Evolutionary conservation across 805 yeast species (phyloP).

Genomic region (Martiniozyma abietophila): DNA sequence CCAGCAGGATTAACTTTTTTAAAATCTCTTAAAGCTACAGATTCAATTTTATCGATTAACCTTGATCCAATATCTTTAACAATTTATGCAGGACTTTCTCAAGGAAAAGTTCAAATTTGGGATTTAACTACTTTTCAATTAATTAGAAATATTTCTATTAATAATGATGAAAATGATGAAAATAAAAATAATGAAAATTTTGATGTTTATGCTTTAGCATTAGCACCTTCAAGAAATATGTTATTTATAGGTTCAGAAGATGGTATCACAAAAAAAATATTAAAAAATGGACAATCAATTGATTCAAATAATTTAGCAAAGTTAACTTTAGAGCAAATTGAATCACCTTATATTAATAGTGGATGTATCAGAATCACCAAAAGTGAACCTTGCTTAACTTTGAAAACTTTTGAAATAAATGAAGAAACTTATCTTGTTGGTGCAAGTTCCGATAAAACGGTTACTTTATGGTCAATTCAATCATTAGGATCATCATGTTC

Average conservation of each 20-base stretch:
- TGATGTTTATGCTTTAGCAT: constrained; percentile 54
- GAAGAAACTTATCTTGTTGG: constrained; percentile 43
- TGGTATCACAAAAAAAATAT: constrained; percentile 13
- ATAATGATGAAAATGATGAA: constrained; percentile 20
- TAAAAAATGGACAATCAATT: constrained; percentile 1
- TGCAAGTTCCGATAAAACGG: constrained; percentile 62
- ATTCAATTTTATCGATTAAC: constrained; percentile 63
- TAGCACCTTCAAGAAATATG: constrained; percentile 30
- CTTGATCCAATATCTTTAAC: constrained; percentile 44
- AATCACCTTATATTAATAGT: constrained; percentile 21
- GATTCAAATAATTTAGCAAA: background rate
- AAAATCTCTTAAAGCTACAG: constrained; percentile 48
- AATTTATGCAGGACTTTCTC: constrained; percentile 73
- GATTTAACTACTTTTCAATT: constrained; percentile 76
- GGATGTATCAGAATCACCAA: constrained; percentile 8
- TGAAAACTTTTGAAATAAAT: constrained; percentile 35
- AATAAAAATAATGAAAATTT: background rate
- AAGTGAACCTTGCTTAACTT: constrained; percentile 37
- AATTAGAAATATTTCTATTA: constrained; percentile 34
- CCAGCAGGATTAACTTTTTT: constrained; percentile 20
- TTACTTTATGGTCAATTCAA: constrained; percentile 62
- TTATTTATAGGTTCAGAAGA: constrained; percentile 50
- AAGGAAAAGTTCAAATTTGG: constrained; percentile 74
- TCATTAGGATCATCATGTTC: constrained; percentile 11
- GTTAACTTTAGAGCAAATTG: background rate